Base-by-base conservation (phyloP, 2,329 filamentous ascomycete genomes). In the Pseudogymnoascus sp. region DNA sequence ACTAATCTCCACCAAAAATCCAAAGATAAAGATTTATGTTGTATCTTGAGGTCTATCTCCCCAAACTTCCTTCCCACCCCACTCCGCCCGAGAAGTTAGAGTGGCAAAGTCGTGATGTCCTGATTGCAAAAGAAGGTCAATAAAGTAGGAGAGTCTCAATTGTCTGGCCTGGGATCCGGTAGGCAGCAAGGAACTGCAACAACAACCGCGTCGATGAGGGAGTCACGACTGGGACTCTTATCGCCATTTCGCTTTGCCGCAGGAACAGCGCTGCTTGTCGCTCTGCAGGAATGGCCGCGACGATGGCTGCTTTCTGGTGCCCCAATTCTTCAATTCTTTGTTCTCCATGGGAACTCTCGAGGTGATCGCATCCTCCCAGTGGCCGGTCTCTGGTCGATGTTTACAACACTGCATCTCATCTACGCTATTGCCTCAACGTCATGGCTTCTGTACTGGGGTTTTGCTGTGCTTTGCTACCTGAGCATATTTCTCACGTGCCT, bases 401-500 rank as follows among this genome's bases (percentile, higher is more conserved):
- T 82, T 60, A 69, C 76, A 1, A 76, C 75, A 0, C 65, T 81
- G 26, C 80, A 81, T 65, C 68, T 81, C 2, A 64, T 72, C 0
- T 82, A 81, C 66, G 74, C 75, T 2, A 70, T 82, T 10, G 76
- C 73, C 52, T 74, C 79, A 11, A 82, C 79, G 12, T 82, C 80
- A 66, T 82, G 80, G 80, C 75, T 82, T 1, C 72, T 83, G 0
- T 78, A 78, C 62, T 75, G 74, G 66, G 65, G 75, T 1, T 82
- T 80, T 65, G 67, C 73, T 2, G 66, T 69, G 0, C 55, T 66
- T 0, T 81, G 78, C 65, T 81, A 78, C 67, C 73, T 76, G 1
- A 64, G 71, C 1, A 72, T 79, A 45, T 66, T 76, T 5, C 62
- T 81, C 12, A 74, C 76, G 3, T 78, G 75, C 43, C 67, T 82